Evolutionary conservation across 352 stramenopile species (phyloP).

Genomic region (Phytopythium vexans): DNA sequence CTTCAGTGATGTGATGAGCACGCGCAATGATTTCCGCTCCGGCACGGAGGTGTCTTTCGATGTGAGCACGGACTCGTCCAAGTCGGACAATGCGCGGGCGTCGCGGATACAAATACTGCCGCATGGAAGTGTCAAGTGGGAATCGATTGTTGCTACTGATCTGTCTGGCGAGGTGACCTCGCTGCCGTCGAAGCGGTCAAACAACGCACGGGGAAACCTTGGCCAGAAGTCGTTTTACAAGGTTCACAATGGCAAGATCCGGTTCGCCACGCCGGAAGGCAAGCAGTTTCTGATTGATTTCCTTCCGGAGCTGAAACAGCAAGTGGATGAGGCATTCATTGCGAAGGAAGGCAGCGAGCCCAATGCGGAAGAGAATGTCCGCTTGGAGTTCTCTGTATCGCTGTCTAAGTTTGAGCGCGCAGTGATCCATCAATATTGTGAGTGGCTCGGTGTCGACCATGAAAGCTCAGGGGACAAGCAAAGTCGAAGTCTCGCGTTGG

Average conservation of each 20-base stretch:
- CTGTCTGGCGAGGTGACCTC: constrained; percentile 44
- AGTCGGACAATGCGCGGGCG: constrained; percentile 54
- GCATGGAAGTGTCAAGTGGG: constrained; percentile 60
- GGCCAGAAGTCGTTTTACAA: constrained; percentile 30
- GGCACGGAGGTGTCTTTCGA: constrained; percentile 76
- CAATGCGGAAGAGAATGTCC: constrained; percentile 20
- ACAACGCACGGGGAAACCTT: constrained; percentile 18
- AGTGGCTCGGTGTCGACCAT: constrained; percentile 54
- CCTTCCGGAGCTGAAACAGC: constrained; percentile 52
- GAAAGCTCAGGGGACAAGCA: constrained; percentile 42
- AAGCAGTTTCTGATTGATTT: constrained; percentile 59
- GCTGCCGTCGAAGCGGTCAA: constrained; percentile 31
- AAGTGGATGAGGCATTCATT: constrained; percentile 50
- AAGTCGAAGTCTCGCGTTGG: constrained; percentile 34
- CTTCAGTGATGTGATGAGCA: constrained; percentile 71
- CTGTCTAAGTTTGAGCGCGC: constrained; percentile 67
- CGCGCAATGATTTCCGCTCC: constrained; percentile 37
- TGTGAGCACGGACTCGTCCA: constrained; percentile 34
- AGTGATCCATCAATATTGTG: constrained; percentile 62
- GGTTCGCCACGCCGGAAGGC: constrained; percentile 21
- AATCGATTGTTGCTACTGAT: constrained; percentile 35
- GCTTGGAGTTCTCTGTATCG: constrained; percentile 34
- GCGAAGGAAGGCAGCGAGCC: constrained; percentile 11
- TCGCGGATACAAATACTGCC: constrained; percentile 58
- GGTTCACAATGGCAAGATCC: constrained; percentile 35